These are phyloP conservation scores for Uncinocarpus reesii DNA, from an alignment of 2,329 filamentous ascomycete genomes.

Conservation along the genomic window DNA sequence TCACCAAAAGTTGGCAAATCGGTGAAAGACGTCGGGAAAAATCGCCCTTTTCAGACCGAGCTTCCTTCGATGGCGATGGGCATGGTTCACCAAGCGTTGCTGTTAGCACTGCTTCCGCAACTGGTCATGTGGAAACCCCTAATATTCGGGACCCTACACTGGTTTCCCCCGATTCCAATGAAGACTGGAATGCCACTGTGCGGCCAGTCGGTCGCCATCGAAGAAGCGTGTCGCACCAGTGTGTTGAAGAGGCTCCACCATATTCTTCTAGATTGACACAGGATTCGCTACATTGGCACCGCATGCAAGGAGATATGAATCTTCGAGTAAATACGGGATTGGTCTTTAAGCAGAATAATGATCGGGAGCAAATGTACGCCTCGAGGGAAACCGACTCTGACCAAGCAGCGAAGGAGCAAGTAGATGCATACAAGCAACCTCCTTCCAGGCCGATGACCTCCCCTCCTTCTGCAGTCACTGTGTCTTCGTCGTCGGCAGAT, in stretches of 20 bases:
- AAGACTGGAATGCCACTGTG: slow-evolving; percentile 2
- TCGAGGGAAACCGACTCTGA: slow-evolving; percentile 1
- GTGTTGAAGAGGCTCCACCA: slow-evolving; percentile 21
- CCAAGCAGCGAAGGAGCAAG: not conserved
- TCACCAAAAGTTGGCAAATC: slow-evolving; percentile 28
- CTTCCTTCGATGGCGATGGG: slow-evolving; percentile 28
- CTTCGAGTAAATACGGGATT: slow-evolving; percentile 4
- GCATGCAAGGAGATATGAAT: slow-evolving; percentile 19
- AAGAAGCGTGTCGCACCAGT: slow-evolving; percentile 31
- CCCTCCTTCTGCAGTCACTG: slow-evolving; percentile 37
- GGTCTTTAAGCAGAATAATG: slow-evolving; percentile 12
- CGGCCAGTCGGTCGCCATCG: slow-evolving; percentile 19
- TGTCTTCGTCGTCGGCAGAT: slow-evolving; percentile 39
- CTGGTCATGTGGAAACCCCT: slow-evolving; percentile 35
- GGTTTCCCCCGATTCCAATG: slow-evolving; percentile 6
- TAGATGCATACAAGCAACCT: not conserved
- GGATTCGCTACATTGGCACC: slow-evolving; percentile 28
- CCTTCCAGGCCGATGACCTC: slow-evolving; percentile 21
- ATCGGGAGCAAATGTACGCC: not conserved
- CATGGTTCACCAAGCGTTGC: slow-evolving; percentile 37
- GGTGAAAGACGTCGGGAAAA: slow-evolving; percentile 31
- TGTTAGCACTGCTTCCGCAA: slow-evolving; percentile 36
- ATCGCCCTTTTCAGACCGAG: slow-evolving; percentile 28
- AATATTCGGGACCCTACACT: slow-evolving; percentile 19
- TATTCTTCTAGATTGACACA: slow-evolving; percentile 30